A percentile compares a stretch with the other conserved stretches of the same genome.
phyloP scores from a whole-genome alignment of 1,284 basidiomycete species.

The Ganoderma multipileum region DNA sequence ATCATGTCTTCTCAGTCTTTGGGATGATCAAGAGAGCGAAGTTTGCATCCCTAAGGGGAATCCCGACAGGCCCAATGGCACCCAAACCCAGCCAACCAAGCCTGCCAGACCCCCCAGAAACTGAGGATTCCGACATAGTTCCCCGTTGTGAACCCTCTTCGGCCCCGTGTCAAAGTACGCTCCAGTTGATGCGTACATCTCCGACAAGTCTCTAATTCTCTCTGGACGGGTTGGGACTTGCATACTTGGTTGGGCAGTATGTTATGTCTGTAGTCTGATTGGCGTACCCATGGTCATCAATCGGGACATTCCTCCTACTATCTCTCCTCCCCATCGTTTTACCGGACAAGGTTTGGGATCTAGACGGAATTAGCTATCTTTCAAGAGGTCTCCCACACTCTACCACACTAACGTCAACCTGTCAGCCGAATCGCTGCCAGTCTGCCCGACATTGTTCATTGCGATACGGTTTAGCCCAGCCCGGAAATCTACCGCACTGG shows the following conservation, averaged over 20 bases:
- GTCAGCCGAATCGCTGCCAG: background rate
- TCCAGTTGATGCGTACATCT: background rate
- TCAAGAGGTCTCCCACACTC: conserved; percentile 1
- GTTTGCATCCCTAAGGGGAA: conserved; percentile 1
- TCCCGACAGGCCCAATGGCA: background rate
- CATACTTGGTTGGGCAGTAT: background rate
- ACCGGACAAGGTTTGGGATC: background rate
- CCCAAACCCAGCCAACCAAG: background rate
- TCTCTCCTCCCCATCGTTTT: background rate
- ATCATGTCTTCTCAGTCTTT: background rate
- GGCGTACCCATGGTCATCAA: background rate
- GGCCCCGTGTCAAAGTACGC: background rate
- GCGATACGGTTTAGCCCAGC: background rate
- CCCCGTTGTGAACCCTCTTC: background rate
- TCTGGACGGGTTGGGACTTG: background rate
- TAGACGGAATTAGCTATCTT: background rate
- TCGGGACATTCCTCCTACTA: background rate
- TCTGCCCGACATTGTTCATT: background rate
- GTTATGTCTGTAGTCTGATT: background rate
- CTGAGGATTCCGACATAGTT: background rate
- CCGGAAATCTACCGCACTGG: background rate
- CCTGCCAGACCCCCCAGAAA: background rate
- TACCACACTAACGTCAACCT: background rate
- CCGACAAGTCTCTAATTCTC: background rate
- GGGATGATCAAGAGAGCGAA: background rate